phyloP scores from a whole-genome alignment of 495 filamentous ascomycete species.

The Penicillium salamii region DNA sequence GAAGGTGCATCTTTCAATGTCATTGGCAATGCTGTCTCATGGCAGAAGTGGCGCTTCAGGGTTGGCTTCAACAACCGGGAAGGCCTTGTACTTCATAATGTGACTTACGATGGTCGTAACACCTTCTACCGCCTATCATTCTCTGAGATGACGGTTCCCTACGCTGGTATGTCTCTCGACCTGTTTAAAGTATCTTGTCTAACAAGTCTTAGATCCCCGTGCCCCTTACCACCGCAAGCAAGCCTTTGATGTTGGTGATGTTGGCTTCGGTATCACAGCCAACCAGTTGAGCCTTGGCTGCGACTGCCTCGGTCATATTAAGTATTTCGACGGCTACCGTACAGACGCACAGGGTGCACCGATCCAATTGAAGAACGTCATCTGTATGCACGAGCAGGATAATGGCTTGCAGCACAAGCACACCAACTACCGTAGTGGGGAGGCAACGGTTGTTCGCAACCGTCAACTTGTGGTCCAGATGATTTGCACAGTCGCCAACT shows the following conservation, averaged over 20 bases:
- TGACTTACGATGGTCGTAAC: constrained; percentile 67
- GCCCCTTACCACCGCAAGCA: constrained; percentile 67
- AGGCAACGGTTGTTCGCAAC: constrained; percentile 59
- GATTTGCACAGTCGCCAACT: constrained; percentile 77
- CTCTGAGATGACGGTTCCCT: constrained; percentile 77
- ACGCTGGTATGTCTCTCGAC: constrained; percentile 30
- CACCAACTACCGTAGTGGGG: constrained; percentile 63
- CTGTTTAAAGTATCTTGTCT: neutral
- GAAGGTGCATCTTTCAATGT: constrained; percentile 69
- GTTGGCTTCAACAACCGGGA: constrained; percentile 65
- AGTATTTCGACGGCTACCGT: constrained; percentile 62
- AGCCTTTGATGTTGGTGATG: constrained; percentile 73
- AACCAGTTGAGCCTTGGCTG: constrained; percentile 69
- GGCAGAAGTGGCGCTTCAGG: constrained; percentile 70
- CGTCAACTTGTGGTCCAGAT: constrained; percentile 66
- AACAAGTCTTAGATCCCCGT: constrained; percentile 51
- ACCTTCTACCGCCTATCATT: constrained; percentile 72
- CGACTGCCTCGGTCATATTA: constrained; percentile 65
- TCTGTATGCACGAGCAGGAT: constrained; percentile 71
- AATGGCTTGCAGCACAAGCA: constrained; percentile 67
- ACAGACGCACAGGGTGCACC: constrained; percentile 52
- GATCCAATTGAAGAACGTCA: constrained; percentile 53
- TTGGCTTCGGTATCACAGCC: constrained; percentile 61
- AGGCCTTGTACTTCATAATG: constrained; percentile 60
- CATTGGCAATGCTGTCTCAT: constrained; percentile 39